These are phyloP conservation scores for Alternaria atra DNA, from an alignment of 2,329 filamentous ascomycete genomes.

Conservation along the genomic window DNA sequence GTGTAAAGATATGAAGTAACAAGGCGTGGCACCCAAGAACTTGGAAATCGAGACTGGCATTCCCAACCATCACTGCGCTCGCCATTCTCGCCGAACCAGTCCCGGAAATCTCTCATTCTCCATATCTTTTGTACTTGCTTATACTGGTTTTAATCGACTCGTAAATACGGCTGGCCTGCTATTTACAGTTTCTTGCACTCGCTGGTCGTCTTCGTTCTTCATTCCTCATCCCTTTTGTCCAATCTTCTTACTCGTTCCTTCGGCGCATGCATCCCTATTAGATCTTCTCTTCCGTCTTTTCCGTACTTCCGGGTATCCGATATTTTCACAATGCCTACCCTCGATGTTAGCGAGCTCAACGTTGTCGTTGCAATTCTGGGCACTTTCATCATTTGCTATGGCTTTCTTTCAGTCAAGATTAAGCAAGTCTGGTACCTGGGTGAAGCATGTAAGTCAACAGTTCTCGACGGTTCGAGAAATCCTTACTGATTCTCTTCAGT, in stretches of 20 bases:
- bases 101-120: slow-evolving; percentile 10
- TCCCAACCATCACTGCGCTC: slow-evolving; percentile 8
- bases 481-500: slow-evolving; percentile 15
- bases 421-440: slow-evolving; percentile 65
- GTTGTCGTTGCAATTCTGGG: slow-evolving; percentile 60
- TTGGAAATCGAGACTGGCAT: slow-evolving; percentile 10
- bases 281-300: neutral
- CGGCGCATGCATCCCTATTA: slow-evolving; percentile 5
- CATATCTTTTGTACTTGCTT: slow-evolving; percentile 12
- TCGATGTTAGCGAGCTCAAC: slow-evolving; percentile 63
- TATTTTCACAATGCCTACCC: slow-evolving; percentile 53
- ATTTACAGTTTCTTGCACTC: slow-evolving; percentile 4
- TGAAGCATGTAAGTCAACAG: slow-evolving; percentile 58
- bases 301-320: neutral
- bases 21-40: slow-evolving; percentile 1
- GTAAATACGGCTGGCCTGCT: slow-evolving; percentile 17
- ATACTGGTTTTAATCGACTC: slow-evolving; percentile 10
- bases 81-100: slow-evolving; percentile 5
- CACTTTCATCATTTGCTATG: slow-evolving; percentile 61
- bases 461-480: neutral
- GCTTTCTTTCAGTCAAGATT: slow-evolving; percentile 62
- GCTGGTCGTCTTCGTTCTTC: slow-evolving; percentile 1
- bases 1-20: slow-evolving; percentile 12
- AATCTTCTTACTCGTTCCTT: neutral
- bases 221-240: neutral